Conservation (phyloP, 1,284 basidiomycete species). For the Cystobasidiaceae sp. region DNA sequence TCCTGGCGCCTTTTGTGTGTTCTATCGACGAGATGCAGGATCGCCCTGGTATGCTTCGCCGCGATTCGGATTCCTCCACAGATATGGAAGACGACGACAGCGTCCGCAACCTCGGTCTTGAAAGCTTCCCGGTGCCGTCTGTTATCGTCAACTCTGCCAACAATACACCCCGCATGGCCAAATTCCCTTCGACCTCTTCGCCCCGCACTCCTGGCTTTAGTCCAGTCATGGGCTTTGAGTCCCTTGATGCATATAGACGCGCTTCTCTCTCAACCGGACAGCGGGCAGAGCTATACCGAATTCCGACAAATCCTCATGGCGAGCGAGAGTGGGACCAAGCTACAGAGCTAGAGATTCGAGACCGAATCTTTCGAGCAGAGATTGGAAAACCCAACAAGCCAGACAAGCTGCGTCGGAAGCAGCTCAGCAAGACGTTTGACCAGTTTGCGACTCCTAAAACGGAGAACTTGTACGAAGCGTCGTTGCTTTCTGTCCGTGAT, state of each 20-base stretch:
- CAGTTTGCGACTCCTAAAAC: slow-evolving; percentile 25
- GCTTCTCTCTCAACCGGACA: background rate
- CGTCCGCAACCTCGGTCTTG: slow-evolving; percentile 12
- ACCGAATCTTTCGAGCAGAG: slow-evolving; percentile 28
- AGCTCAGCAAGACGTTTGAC: background rate
- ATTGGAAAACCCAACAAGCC: slow-evolving; percentile 3
- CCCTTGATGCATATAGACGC: too few species aligned
- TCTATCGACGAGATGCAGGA: slow-evolving; percentile 14
- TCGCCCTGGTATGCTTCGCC: slow-evolving; percentile 3
- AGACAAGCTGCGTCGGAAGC: slow-evolving; percentile 15
- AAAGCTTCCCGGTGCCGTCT: slow-evolving; percentile 26
- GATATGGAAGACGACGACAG: slow-evolving; percentile 12
- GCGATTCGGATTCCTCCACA: background rate
- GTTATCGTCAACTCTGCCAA: slow-evolving; percentile 3
- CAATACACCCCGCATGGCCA: slow-evolving; percentile 5
- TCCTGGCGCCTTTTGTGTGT: background rate
- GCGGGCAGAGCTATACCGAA: slow-evolving; percentile 1
- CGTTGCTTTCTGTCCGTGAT: slow-evolving; percentile 27
- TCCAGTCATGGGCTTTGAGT: too few species aligned
- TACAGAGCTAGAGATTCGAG: slow-evolving; percentile 24
- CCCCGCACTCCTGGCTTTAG: too few species aligned
- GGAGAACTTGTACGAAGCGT: slow-evolving; percentile 29
- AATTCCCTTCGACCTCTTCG: too few species aligned
- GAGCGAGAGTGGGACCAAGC: slow-evolving; percentile 22
- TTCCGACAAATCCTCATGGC: slow-evolving; percentile 3